Base-by-base conservation (phyloP, 1,139 yeast species). In the Scheffersomyces cryptocercus region DNA sequence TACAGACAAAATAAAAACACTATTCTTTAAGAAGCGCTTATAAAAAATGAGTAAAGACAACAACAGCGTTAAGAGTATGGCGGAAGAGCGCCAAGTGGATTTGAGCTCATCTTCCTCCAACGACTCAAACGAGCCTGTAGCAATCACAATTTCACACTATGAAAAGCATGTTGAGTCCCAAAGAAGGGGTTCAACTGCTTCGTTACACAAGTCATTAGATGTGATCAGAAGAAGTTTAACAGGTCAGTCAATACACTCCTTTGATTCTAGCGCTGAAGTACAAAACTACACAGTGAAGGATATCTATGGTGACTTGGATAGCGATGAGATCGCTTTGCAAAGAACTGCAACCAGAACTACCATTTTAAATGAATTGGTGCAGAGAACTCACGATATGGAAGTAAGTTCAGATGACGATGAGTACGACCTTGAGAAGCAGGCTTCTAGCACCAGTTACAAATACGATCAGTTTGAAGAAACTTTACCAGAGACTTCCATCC, bases 291-390 rank as follows among this genome's bases (percentile, higher is more conserved):
- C 72, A 0, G 65, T 64, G 7, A 62, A 60, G 39, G 72, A 68
- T 26, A 68, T 70, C 14, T 70, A 61, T 46, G 73, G 75, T 3
- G 70, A 64, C 45, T 53, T 68, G 50, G 53, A 51, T 26, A 46
- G 48, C n/a, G 52, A 47, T 12, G 60, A 56, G 38, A 51, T 58
- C 38, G 52, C 49, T 7, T 39, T 58, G 29, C 52, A 52, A 30
- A 48, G 66, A 37, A 41, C 50, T 12, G 55, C 57, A n/a, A 56
- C 64, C 8, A 49, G 61, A 42, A 52, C 48, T 26, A 57, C 60
- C 33, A 56, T 61, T 35, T 49, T 59, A 29, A 48, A 50, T 15
- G 61, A 54, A 38, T 48, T 57, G 35, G 58, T 39, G 5, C 39
- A 38, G 29, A 48, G 58, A 34, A 47, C 55, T n/a, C 50, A 41